Base-by-base conservation (phyloP, 164 flowering plant genomes). In the Cinnamomum micranthum region DNA sequence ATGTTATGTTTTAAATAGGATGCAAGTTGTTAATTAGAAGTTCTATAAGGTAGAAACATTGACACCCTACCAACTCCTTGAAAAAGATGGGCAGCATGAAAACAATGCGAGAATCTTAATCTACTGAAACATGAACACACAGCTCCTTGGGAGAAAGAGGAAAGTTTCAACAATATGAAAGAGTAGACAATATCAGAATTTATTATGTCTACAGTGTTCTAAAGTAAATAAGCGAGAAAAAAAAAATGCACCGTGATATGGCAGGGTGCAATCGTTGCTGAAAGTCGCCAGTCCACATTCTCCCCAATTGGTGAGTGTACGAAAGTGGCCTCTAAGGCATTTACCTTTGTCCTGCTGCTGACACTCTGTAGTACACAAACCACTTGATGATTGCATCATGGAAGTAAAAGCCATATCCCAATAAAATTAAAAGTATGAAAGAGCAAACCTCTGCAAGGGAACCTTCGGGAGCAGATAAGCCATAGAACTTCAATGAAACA, bases 241-340 rank as follows among this genome's bases (percentile, higher is more conserved):
- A 6, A 67, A 15, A 55, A 55, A 55, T 1, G 75, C 70, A 95
- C 99, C 86, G 98, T 96, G 72, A 85, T 97, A 87, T 94, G 94
- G 79, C 99, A 96, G 33, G 99, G 99, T 77, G 97, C 90, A 80
- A 94, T 91, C 58, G 93, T 92, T 41, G 99, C 98, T 22, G 99
- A 93, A 75, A 96, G 91, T 83, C 84, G 89, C 99, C 99, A 96
- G 73, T 94, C 97, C 71, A 96, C 87, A 84, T 89, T 87, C 80
- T 92, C 97, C 59, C 93, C 98, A 77, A 82, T 79, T 11, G 99
- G 99, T 60, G 86, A 85, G 70, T 84, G 84, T 51, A 96, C 92
- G 84, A 96, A 94, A 73, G 82, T 88, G 76, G 97, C 98, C 78
- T 84, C 87, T 77, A 96, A 82, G 63, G 99, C 99, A 91, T 94